phyloP scores from a whole-genome alignment of 768 basidiomycete genomes.

The Boletus edulis region DNA sequence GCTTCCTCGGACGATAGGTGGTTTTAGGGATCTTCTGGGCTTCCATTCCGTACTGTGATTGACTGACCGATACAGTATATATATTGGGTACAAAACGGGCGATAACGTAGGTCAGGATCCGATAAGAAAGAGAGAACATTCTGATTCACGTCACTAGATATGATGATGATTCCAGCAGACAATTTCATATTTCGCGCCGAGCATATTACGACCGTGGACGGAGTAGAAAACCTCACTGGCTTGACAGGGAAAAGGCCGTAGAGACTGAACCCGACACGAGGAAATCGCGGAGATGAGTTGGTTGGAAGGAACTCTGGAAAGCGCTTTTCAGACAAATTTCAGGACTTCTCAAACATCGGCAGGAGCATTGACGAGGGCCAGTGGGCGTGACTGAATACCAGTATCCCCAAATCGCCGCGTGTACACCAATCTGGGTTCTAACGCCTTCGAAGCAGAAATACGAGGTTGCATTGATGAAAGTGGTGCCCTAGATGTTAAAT shows the following conservation, averaged over 20 bases:
- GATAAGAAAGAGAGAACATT: not conserved
- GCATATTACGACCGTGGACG: too few species aligned
- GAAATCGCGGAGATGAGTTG: slow-evolving; percentile 5
- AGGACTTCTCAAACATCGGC: not conserved
- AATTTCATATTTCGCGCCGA: too few species aligned
- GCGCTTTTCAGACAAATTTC: not conserved
- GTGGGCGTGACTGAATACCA: not conserved
- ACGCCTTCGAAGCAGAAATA: not conserved
- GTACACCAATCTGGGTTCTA: not conserved
- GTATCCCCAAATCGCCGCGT: not conserved
- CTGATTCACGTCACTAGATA: not conserved
- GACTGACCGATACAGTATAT: not conserved
- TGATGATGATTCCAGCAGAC: not conserved
- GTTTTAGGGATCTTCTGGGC: not conserved
- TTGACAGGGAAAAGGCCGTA: too few species aligned
- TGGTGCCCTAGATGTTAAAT: not conserved
- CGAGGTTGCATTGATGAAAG: not conserved
- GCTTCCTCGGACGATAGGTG: slow-evolving; percentile 5
- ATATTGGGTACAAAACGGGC: not conserved
- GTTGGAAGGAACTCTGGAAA: not conserved
- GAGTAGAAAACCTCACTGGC: too few species aligned
- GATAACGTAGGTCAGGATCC: not conserved
- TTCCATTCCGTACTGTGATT: slow-evolving; percentile 8
- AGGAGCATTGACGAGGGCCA: too few species aligned
- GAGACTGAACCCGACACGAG: not conserved